Conservation (phyloP, 163 green algal genomes). For the Scenedesmus sp. region DNA sequence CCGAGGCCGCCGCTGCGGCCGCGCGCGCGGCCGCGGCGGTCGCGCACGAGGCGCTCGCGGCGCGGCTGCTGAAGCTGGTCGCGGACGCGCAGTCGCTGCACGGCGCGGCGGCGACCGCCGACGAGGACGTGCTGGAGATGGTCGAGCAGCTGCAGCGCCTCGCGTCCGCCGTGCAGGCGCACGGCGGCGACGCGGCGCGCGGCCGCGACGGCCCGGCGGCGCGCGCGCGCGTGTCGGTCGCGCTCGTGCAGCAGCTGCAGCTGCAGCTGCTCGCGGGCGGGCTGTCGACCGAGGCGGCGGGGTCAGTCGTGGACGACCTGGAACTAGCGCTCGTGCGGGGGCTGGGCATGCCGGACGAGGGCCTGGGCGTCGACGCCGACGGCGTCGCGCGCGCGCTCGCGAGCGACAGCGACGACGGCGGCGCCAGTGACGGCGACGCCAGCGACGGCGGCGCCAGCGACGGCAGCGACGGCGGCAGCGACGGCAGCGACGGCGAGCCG, state of each 20-base stretch:
- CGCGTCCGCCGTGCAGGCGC: not conserved
- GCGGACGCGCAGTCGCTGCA: not conserved
- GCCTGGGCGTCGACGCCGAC: constrained; percentile 9
- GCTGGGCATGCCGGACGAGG: constrained; percentile 38
- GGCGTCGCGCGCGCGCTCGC: too few species aligned
- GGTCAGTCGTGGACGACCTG: constrained; percentile 42
- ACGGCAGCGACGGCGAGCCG: not conserved
- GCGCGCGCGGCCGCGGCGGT: not conserved
- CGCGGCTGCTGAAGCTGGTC: constrained; percentile 24
- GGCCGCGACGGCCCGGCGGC: not conserved
- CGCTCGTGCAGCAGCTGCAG: constrained; percentile 62
- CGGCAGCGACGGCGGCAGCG: constrained; percentile 9
- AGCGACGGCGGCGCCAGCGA: not conserved
- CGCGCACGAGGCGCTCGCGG: not conserved
- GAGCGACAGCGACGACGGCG: not conserved
- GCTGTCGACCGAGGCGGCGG: constrained; percentile 20
- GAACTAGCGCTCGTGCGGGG: constrained; percentile 24
- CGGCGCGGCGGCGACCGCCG: not conserved
- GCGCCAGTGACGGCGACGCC: not conserved
- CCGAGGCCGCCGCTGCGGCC: constrained; percentile 23
- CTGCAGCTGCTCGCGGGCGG: constrained; percentile 59
- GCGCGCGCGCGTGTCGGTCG: constrained; percentile 42
- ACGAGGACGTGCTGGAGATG: constrained; percentile 35
- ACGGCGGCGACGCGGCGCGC: constrained; percentile 1
- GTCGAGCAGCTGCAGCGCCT: constrained; percentile 34